These are phyloP conservation scores for Tephrocybe sp. DNA, from an alignment of 768 basidiomycete species.

Conservation along the genomic window DNA sequence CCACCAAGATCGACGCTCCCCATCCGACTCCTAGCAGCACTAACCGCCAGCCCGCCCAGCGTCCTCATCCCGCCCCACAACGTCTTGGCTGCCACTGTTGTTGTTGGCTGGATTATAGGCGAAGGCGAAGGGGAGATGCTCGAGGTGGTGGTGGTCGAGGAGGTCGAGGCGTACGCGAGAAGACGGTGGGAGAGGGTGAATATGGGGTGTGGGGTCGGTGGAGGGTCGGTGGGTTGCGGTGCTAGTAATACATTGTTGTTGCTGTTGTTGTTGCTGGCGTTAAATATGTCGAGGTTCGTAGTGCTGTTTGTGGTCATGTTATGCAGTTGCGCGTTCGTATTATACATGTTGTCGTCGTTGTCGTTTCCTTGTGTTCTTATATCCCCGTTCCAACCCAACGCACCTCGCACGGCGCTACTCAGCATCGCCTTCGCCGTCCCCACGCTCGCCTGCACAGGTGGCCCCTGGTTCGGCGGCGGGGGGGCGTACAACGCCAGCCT, in stretches of 20 bases:
- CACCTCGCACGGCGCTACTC: conserved; percentile 11
- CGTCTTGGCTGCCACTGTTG: conserved; percentile 24
- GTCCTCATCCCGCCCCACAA: conserved; percentile 66
- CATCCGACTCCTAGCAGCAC: conserved; percentile 43
- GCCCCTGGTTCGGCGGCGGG: conserved; percentile 27
- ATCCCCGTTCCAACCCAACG: not conserved
- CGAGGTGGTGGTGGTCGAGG: not conserved
- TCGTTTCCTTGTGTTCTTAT: not conserved
- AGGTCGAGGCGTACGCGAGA: conserved; percentile 47
- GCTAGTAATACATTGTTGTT: not conserved
- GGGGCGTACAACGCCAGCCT: conserved; percentile 46
- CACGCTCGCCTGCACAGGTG: conserved; percentile 11
- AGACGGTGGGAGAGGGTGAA: conserved; percentile 64
- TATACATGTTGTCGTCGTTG: not conserved
- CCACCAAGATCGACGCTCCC: conserved; percentile 17
- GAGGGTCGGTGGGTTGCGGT: not conserved
- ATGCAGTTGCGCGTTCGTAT: not conserved
- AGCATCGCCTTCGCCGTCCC: conserved; percentile 7
- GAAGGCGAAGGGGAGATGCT: conserved; percentile 1
- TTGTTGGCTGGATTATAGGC: conserved; percentile 5
- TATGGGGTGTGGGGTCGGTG: conserved; percentile 37
- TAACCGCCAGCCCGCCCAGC: conserved; percentile 59
- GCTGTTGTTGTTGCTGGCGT: not conserved
- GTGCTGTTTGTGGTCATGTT: not conserved
- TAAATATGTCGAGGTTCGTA: not conserved